These are phyloP conservation scores for Eremochloa ophiuroides DNA, from an alignment of 176 grass and related monocot genomes.

Conservation along the genomic window DNA sequence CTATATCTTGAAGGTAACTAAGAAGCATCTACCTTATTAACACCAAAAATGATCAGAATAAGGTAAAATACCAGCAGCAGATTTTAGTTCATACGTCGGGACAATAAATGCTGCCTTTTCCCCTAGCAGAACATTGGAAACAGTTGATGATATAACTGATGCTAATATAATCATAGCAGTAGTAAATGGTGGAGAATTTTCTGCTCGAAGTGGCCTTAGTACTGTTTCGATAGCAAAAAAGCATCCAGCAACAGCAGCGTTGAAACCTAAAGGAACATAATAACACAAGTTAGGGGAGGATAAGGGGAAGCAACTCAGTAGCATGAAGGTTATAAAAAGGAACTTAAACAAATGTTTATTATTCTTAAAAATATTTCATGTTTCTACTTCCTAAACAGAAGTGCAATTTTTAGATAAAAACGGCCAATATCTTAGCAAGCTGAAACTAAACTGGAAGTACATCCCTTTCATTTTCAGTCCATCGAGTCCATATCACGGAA, in stretches of 20 bases:
- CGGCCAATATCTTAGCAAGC: background rate
- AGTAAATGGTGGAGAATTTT: constrained; percentile 97
- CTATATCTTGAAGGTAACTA: constrained; percentile 11
- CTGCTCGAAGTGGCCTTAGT: constrained; percentile 91
- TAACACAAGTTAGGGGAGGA: constrained; percentile 32
- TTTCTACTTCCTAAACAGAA: background rate
- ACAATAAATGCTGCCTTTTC: constrained; percentile 97
- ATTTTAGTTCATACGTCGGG: constrained; percentile 98
- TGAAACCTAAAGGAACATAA: constrained; percentile 69
- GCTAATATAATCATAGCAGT: constrained; percentile 99
- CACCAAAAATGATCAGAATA: constrained; percentile 62
- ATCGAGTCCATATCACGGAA: background rate
- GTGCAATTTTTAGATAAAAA: background rate
- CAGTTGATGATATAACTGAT: constrained; percentile 98
- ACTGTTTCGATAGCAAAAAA: constrained; percentile 99
- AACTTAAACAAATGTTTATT: constrained; percentile 1
- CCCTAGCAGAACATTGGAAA: constrained; percentile 87
- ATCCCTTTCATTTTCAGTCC: background rate
- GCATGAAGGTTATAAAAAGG: background rate
- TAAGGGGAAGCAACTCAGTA: background rate
- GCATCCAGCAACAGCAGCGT: constrained; percentile 93
- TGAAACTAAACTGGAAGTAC: background rate
- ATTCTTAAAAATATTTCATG: background rate
- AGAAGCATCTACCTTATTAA: constrained; percentile 38
- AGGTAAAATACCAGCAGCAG: constrained; percentile 97